Evolutionary conservation across 495 filamentous ascomycete species (phyloP).

Genomic region (Collariella sp.): DNA sequence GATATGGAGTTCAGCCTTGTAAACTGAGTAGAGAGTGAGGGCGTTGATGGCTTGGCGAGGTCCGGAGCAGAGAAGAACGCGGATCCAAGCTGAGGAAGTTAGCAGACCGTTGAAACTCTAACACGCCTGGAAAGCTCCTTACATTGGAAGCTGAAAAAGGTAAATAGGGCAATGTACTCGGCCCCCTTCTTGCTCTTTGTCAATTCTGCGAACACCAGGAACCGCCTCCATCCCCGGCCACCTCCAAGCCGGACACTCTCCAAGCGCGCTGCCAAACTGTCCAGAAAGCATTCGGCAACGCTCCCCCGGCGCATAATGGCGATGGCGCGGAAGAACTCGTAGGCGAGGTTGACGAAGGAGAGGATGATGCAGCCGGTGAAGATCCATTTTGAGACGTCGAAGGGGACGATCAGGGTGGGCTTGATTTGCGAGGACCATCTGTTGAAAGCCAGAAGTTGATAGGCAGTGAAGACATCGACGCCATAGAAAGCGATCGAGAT

Average conservation of each 20-base stretch:
- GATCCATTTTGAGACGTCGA: constrained; percentile 74
- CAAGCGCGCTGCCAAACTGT: constrained; percentile 71
- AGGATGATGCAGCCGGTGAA: constrained; percentile 83
- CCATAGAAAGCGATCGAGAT: constrained; percentile 78
- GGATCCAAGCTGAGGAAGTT: constrained; percentile 58
- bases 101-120: neutral
- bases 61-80: constrained; percentile 78
- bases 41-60: constrained; percentile 86
- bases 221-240: constrained; percentile 68
- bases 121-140: constrained; percentile 15
- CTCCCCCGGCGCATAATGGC: constrained; percentile 73
- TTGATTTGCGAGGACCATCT: constrained; percentile 50
- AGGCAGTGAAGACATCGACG: constrained; percentile 85
- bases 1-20: constrained; percentile 60
- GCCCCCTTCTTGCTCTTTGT: constrained; percentile 85
- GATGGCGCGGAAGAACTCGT: constrained; percentile 68
- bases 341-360: constrained; percentile 67
- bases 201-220: constrained; percentile 85
- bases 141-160: constrained; percentile 93
- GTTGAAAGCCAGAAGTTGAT: constrained; percentile 79
- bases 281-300: constrained; percentile 84
- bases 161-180: constrained; percentile 86
- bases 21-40: constrained; percentile 70
- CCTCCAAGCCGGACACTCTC: constrained; percentile 65
- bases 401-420: constrained; percentile 42